Base-by-base conservation (phyloP, 2,329 filamentous ascomycete species). In the Colletotrichum plurivorum region DNA sequence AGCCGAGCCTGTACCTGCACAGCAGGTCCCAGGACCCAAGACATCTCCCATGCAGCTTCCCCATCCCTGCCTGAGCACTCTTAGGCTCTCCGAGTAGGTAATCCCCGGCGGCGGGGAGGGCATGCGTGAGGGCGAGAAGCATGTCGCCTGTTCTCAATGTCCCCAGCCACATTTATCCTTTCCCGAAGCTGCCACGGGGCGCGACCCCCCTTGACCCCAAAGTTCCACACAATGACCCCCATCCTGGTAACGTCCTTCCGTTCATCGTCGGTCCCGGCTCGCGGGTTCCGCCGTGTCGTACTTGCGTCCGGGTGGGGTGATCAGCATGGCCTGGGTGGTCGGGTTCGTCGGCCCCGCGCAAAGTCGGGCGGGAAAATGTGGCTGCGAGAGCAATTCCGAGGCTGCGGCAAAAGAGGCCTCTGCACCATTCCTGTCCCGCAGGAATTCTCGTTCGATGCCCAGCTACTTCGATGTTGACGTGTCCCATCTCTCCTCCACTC, bases 371-470 rank as follows among this genome's bases (percentile, higher is more conserved):
- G 48, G 53, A 7, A 20, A 25, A 13, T 58, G 58, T 63, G 20
- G 54, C 36, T 36, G 25, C 46, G 52, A 62, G 63, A 59, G 55
- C 63, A 67, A 43, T 60, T 52, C 22, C 41, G 46, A 64, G 54
- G 46, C 58, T 55, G 51, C 56, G 54, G 64, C 59, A 66, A 48
- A 68, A 56, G 69, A 71, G 62, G 70, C 59, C 69, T 67, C 67
- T 72, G 74, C 71, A 71, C 63, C 74, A 36, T 70, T 39, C 41
- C 77, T 76, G 78, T 75, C 58, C 79, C 73, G 80, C 81, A 80
- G 74, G 74, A 56, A 53, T 59, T 66, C 52, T 66, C 58, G 62
- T 61, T 60, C 59, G 71, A 71, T 65, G 73, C 73, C 73, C 74
- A 77, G 75, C 76, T 78, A 76, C 75, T 76, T 75, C 57, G 46